Base-by-base conservation (phyloP, 164 flowering plant species). In the Berberis thunbergii region DNA sequence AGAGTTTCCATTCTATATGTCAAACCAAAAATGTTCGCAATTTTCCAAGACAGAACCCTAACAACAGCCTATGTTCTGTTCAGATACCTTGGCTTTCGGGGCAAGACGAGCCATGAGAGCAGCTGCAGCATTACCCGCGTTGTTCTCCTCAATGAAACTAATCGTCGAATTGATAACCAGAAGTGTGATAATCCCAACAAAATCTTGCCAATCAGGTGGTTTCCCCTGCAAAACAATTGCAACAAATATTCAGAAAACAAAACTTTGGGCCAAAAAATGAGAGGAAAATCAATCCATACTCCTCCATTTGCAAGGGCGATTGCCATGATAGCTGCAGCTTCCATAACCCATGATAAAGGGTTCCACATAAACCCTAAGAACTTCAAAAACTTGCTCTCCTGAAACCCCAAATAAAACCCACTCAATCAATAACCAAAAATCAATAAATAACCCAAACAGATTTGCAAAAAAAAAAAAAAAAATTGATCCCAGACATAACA, bases 21-120 rank as follows among this genome's bases (percentile, higher is more conserved):
- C 26, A 26, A 26, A 26, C 26, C 26, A 26, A 26, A 26, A 26
- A 26, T 26, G 26, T 26, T 26, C 26, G 26, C 26, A 26, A 71
- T 95, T 83, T 81, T 90, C 86, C 26, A 95, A 88, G 64, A 90
- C 86, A 70, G 97, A 95, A 11, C 97, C 97, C 65, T 90, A 94
- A 67, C 87, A 68, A 1, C 93, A 85, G 13, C 94, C 94, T 67
- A 89, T 89, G 62, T 94, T 94, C 62, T 94, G 60, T 54, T 45
- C 7, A 44, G 42, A 55, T 73, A 86, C 96, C 89, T 87, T 89
- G 4, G 91, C 89, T 74, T 84, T 87, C 2, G 94, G 94, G 58
- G 96, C 96, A 2, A 89, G 82, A 67, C 85, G 81, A 64, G 96
- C 26, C 26, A 26, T 26, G 26, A 26, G 26, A 26, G 26, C 26